Conservation (phyloP, 148 eudicot genomes). For the Arctostaphylos glauca region DNA sequence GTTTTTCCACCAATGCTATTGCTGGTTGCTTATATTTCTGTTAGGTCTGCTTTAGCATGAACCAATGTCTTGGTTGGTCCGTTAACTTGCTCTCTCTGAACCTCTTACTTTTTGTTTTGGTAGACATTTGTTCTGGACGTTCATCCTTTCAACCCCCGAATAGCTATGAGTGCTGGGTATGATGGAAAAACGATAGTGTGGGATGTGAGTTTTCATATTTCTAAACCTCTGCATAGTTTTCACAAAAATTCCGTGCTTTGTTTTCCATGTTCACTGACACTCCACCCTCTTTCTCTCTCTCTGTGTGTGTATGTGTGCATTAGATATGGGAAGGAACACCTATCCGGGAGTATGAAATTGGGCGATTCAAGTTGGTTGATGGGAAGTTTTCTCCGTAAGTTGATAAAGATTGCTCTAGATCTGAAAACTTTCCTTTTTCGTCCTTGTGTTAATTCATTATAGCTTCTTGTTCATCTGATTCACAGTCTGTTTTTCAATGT, state of each 20-base stretch:
- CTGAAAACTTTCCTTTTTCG: constrained; percentile 1
- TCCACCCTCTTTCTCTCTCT: background rate
- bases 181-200: constrained; percentile 97
- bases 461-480: constrained; percentile 15
- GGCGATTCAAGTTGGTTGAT: constrained; percentile 88
- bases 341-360: constrained; percentile 71
- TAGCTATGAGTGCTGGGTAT: constrained; percentile 99
- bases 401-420: constrained; percentile 9
- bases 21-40: background rate
- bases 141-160: constrained; percentile 94
- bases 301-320: constrained; percentile 6
- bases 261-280: constrained; percentile 1
- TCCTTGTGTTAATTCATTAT: background rate
- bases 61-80: background rate
- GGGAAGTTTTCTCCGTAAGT: constrained; percentile 99
- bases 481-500: background rate
- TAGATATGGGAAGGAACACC: constrained; percentile 99
- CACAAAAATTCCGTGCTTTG: constrained; percentile 6
- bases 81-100: constrained; percentile 11
- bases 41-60: background rate
- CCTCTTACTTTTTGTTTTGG: constrained; percentile 16
- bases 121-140: constrained; percentile 97
- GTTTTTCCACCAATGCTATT: background rate
- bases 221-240: background rate
- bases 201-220: constrained; percentile 72